phyloP scores from a whole-genome alignment of 768 basidiomycete species.

The Rhodocollybia butyracea region DNA sequence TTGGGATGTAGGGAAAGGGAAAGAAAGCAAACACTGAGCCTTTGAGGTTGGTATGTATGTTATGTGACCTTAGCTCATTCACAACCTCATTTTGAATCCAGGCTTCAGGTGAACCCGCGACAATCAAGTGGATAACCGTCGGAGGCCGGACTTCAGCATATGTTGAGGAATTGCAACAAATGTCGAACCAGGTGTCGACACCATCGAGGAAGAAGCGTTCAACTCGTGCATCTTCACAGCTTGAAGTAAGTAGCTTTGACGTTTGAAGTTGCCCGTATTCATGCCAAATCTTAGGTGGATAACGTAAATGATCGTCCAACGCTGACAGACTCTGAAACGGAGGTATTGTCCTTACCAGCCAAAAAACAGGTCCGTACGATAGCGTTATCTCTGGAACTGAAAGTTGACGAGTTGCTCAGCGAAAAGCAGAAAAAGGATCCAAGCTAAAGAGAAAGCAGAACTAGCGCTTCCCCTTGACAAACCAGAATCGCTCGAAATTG shows the following conservation, averaged over 20 bases:
- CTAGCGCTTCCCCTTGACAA: no score
- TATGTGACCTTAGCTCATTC: not conserved
- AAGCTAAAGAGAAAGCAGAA: not conserved
- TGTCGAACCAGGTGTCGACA: conserved; percentile 8
- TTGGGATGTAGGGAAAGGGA: conserved; percentile 48
- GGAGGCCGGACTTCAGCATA: conserved; percentile 77
- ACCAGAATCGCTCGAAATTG: no score
- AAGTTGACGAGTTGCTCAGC: not conserved
- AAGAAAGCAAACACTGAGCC: conserved; percentile 42
- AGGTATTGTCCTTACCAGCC: not conserved
- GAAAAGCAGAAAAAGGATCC: not conserved
- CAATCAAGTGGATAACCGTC: conserved; percentile 71
- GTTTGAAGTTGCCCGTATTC: not conserved
- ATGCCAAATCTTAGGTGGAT: conserved; percentile 8
- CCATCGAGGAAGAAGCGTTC: conserved; percentile 8
- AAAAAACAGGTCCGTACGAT: conserved; percentile 3
- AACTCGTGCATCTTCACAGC: conserved; percentile 8
- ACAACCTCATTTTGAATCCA: conserved; percentile 22
- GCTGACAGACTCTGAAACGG: conserved; percentile 19
- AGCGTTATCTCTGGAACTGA: not conserved
- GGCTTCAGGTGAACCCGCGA: conserved; percentile 69
- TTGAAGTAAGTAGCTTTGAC: conserved; percentile 14
- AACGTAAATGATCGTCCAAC: conserved; percentile 19
- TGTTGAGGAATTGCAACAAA: conserved; percentile 57
- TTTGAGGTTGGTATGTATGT: conserved; percentile 43